phyloP scores from a whole-genome alignment of 2,329 filamentous ascomycete genomes.

The Coniochaeta prunicola region DNA sequence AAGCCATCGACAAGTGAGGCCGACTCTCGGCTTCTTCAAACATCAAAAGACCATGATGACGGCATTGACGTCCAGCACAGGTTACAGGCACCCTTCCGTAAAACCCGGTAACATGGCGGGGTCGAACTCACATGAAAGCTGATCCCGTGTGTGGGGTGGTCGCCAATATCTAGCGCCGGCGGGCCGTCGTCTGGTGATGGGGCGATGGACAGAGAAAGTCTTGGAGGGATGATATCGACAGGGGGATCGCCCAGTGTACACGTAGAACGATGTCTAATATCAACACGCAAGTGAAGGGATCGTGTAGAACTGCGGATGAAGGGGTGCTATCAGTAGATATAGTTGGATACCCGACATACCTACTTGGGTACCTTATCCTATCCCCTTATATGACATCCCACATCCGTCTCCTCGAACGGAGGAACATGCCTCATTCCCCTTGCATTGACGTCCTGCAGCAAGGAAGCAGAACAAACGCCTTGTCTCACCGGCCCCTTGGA shows the following conservation, averaged over 20 bases:
- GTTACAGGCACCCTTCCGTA: too few relatives aligned
- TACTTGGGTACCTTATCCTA: too few relatives aligned
- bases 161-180: background rate
- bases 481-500: background rate
- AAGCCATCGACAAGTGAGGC: too few relatives aligned
- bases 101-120: too few relatives aligned
- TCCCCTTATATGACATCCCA: background rate
- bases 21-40: too few relatives aligned
- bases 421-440: too few relatives aligned
- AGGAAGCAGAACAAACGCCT: background rate
- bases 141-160: background rate
- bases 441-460: background rate
- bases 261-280: background rate
- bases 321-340: background rate
- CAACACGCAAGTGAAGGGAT: background rate
- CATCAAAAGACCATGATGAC: too few relatives aligned
- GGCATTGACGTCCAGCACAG: too few relatives aligned
- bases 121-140: too few relatives aligned
- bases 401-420: background rate
- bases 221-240: background rate
- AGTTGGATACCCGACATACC: background rate
- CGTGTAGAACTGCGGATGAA: background rate
- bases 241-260: background rate
- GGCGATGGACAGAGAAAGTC: background rate
- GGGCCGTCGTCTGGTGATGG: background rate